phyloP scores from a whole-genome alignment of 1,139 yeast species.

The Geotrichum reessii region DNA sequence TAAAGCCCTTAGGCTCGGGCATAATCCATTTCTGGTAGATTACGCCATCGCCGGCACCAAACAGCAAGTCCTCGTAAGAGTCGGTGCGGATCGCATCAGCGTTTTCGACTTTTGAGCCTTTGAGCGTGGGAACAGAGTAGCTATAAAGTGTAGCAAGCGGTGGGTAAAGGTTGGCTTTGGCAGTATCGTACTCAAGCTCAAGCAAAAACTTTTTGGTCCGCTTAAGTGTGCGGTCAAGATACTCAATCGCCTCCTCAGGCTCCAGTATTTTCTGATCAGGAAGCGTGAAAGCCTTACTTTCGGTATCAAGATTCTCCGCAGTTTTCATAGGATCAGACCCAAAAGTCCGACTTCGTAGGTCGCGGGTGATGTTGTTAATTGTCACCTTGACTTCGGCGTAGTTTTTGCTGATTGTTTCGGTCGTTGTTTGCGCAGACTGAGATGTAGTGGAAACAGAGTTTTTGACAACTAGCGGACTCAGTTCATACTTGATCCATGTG shows the following conservation, averaged over 20 bases:
- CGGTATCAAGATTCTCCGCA: neutral
- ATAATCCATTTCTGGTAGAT: conserved; percentile 75
- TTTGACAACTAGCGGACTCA: conserved; percentile 67
- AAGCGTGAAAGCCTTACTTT: conserved; percentile 7
- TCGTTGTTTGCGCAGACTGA: conserved; percentile 11
- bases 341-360: neutral
- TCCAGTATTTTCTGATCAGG: conserved; percentile 31
- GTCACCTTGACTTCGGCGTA: neutral
- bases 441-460: neutral
- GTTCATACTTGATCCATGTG: conserved; percentile 69
- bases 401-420: conserved; percentile 15
- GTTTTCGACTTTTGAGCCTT: conserved; percentile 64
- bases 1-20: conserved; percentile 68
- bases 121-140: conserved; percentile 72
- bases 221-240: conserved; percentile 55
- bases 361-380: conserved; percentile 5
- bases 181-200: conserved; percentile 52
- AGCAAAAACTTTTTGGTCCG: conserved; percentile 54
- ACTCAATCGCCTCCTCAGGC: conserved; percentile 59
- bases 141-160: conserved; percentile 82
- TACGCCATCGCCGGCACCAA: conserved; percentile 93
- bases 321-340: neutral
- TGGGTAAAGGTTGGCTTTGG: conserved; percentile 52
- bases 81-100: conserved; percentile 63
- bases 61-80: conserved; percentile 65